Conservation (phyloP, 352 stramenopile genomes). For the Globisporangium alternatum region DNA sequence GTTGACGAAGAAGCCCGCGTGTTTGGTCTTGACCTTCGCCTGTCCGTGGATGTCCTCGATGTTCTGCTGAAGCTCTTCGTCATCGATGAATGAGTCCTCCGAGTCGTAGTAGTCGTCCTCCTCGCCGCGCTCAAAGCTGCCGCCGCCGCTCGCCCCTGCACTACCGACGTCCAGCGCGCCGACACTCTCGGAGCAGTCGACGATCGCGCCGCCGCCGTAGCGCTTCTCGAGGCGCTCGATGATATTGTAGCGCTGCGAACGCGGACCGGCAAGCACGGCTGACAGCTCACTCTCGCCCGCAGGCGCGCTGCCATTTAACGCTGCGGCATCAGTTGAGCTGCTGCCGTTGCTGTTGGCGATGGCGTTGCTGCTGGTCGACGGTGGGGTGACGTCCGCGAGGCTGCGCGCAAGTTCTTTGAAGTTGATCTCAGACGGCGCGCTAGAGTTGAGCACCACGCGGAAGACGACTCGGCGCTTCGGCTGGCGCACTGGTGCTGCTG, state of each 20-base stretch:
- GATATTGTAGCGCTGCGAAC: slow-evolving; percentile 76
- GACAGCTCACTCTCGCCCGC: slow-evolving; percentile 11
- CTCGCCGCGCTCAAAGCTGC: slow-evolving; percentile 42
- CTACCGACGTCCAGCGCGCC: slow-evolving; percentile 13
- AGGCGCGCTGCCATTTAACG: not conserved
- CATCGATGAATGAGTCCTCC: slow-evolving; percentile 88
- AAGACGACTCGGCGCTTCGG: slow-evolving; percentile 31
- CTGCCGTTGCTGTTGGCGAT: not conserved
- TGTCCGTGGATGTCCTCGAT: slow-evolving; percentile 81
- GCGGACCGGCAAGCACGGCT: slow-evolving; percentile 16
- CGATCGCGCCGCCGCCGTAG: slow-evolving; percentile 66
- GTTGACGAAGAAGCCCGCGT: slow-evolving; percentile 88
- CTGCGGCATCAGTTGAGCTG: not conserved
- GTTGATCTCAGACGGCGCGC: slow-evolving; percentile 60
- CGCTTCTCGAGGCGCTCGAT: slow-evolving; percentile 86
- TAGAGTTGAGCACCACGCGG: slow-evolving; percentile 44
- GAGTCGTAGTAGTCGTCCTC: slow-evolving; percentile 88
- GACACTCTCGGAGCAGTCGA: slow-evolving; percentile 37
- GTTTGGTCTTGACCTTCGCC: slow-evolving; percentile 75
- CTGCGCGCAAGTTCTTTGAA: slow-evolving; percentile 59
- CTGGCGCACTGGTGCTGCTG: not conserved
- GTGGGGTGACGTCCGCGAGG: slow-evolving; percentile 13
- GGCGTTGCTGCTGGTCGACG: not conserved
- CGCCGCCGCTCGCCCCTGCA: slow-evolving; percentile 14
- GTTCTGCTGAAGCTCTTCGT: slow-evolving; percentile 77